Conservation (phyloP, 352 stramenopile genomes). For the Hyaloperonospora arabidopsidis region DNA sequence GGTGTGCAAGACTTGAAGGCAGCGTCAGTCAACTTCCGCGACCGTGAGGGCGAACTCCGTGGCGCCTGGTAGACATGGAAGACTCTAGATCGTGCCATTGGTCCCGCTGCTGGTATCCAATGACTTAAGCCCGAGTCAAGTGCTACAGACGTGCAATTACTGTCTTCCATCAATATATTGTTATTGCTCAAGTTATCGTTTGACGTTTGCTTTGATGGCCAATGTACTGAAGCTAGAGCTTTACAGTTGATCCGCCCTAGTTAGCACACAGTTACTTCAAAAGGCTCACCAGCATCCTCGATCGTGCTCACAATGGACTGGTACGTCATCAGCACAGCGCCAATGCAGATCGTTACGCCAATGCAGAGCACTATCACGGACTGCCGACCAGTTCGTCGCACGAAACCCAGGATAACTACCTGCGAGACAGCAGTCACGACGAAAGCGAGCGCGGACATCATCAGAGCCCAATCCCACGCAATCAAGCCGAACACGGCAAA, state of each 20-base stretch:
- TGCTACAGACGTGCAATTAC: too few relatives aligned
- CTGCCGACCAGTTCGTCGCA: slow-evolving; percentile 41
- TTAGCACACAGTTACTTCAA: too few relatives aligned
- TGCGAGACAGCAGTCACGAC: slow-evolving; percentile 41
- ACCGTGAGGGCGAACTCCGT: slow-evolving; percentile 88
- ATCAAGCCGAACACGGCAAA: slow-evolving; percentile 51
- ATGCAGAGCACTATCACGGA: slow-evolving; percentile 64
- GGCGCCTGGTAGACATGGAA: slow-evolving; percentile 69
- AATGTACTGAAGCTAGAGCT: too few relatives aligned
- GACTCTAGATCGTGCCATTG: too few relatives aligned
- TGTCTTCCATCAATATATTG: too few relatives aligned
- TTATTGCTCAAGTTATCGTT: too few relatives aligned
- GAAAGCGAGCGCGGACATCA: slow-evolving; percentile 39
- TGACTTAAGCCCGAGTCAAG: too few relatives aligned
- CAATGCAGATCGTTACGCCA: slow-evolving; percentile 33
- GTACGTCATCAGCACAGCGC: slow-evolving; percentile 44
- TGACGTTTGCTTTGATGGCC: too few relatives aligned
- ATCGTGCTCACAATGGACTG: slow-evolving; percentile 43
- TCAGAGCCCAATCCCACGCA: slow-evolving; percentile 40
- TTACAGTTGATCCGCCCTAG: too few relatives aligned
- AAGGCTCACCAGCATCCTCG: slow-evolving; percentile 30
- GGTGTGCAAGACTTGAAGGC: slow-evolving; percentile 94
- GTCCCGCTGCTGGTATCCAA: too few relatives aligned
- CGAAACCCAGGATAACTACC: slow-evolving; percentile 42
- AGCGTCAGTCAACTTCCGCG: slow-evolving; percentile 95